Evolutionary conservation across 345 rosid genomes (phyloP).

Genomic region (Citrus trifoliata): DNA sequence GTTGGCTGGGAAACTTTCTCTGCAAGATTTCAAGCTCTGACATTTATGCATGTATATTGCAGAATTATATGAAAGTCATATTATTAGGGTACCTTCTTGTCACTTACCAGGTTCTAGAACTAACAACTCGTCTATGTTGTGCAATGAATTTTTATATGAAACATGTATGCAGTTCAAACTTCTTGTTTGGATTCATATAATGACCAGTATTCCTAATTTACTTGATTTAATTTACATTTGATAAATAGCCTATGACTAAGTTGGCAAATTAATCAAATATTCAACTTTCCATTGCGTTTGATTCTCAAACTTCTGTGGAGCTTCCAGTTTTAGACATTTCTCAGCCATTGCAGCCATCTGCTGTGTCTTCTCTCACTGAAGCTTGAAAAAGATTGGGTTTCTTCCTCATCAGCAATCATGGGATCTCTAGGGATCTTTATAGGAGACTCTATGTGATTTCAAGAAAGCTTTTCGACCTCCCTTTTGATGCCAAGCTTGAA

Average conservation of each 20-base stretch:
- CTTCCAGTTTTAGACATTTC: slow-evolving; percentile 34
- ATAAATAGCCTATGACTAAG: not conserved
- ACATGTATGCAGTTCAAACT: no score
- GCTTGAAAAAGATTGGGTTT: slow-evolving; percentile 35
- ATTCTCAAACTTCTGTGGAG: slow-evolving; percentile 19
- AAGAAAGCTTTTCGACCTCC: slow-evolving; percentile 25
- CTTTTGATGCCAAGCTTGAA: slow-evolving; percentile 26
- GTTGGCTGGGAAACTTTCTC: slow-evolving; percentile 7
- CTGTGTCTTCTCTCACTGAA: slow-evolving; percentile 13
- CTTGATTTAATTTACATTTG: not conserved
- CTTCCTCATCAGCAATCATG: slow-evolving; percentile 39
- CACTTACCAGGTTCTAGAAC: slow-evolving; percentile 14
- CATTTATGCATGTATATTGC: not conserved
- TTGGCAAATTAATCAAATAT: not conserved
- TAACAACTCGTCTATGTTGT: not conserved
- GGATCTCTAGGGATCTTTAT: slow-evolving; percentile 32
- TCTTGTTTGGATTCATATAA: not conserved
- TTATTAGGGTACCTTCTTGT: not conserved
- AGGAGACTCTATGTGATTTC: slow-evolving; percentile 21
- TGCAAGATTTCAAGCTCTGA: slow-evolving; percentile 10
- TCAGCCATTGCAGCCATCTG: slow-evolving; percentile 22
- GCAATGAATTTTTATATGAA: not conserved
- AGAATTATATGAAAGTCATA: slow-evolving; percentile 2
- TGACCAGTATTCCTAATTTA: not conserved
- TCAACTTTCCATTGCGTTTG: slow-evolving; percentile 8